phyloP scores from a whole-genome alignment of 495 filamentous ascomycete species.

The Aspergillus affinis region DNA sequence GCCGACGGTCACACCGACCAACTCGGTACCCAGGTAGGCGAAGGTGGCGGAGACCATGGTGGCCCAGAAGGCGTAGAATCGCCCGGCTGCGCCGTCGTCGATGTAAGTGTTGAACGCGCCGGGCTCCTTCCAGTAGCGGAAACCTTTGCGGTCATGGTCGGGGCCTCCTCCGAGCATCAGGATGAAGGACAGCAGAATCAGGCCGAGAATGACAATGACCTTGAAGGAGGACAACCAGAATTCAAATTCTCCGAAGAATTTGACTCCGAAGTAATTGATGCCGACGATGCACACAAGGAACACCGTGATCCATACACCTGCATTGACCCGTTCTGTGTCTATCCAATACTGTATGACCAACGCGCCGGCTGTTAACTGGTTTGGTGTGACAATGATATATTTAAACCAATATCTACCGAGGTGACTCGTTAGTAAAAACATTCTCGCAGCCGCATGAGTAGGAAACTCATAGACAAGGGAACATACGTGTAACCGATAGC shows the following conservation, averaged over 20 bases:
- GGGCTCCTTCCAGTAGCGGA: slow-evolving; percentile 75
- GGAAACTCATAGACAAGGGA: background rate
- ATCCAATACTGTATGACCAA: slow-evolving; percentile 77
- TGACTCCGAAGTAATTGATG: slow-evolving; percentile 60
- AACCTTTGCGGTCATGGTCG: slow-evolving; percentile 67
- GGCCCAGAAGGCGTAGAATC: slow-evolving; percentile 77
- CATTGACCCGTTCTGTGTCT: slow-evolving; percentile 36
- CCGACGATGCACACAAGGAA: slow-evolving; percentile 51
- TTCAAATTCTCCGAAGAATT: slow-evolving; percentile 77
- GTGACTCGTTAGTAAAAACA: background rate
- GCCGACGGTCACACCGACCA: slow-evolving; percentile 68
- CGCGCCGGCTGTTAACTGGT: slow-evolving; percentile 77
- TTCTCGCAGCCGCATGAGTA: background rate
- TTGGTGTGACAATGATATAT: slow-evolving; percentile 75
- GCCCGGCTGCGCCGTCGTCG: slow-evolving; percentile 39
- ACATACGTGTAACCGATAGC: slow-evolving; percentile 59
- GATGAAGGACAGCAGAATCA: slow-evolving; percentile 66
- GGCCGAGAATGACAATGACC: slow-evolving; percentile 67
- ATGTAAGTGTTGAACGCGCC: slow-evolving; percentile 55
- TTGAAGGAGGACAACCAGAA: slow-evolving; percentile 81
- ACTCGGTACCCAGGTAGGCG: slow-evolving; percentile 81
- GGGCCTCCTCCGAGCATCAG: slow-evolving; percentile 75
- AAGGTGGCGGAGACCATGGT: slow-evolving; percentile 78
- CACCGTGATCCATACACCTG: slow-evolving; percentile 56
- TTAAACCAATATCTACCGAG: slow-evolving; percentile 54